A percentile compares a stretch with the other conserved stretches of the same genome.
phyloP scores from a whole-genome alignment of 768 basidiomycete species.

The Leccinum variicolor region DNA sequence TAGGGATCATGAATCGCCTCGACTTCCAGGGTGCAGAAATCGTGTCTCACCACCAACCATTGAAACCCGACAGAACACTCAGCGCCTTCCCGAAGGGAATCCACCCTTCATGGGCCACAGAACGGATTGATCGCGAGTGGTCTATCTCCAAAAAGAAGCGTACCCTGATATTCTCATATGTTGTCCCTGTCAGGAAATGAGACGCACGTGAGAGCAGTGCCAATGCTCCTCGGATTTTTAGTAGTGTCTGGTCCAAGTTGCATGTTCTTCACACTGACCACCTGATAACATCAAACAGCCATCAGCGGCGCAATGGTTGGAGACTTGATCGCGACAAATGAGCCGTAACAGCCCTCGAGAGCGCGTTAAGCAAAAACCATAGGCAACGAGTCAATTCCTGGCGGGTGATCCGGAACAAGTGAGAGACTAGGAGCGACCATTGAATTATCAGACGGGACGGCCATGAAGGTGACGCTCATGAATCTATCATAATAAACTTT shows the following conservation, averaged over 20 bases:
- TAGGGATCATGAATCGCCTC: constrained; percentile 15
- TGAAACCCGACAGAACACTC: constrained; percentile 31
- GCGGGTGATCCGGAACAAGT: constrained; percentile 38
- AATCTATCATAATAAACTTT: constrained; percentile 44
- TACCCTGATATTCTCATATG: constrained; percentile 31
- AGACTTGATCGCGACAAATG: constrained; percentile 36
- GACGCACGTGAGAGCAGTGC: constrained; percentile 32
- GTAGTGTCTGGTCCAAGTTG: constrained; percentile 35
- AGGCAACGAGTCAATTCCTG: constrained; percentile 34
- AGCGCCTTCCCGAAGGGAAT: constrained; percentile 35
- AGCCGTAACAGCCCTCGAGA: constrained; percentile 40
- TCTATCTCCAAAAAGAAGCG: constrained; percentile 39
- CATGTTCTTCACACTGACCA: constrained; percentile 35
- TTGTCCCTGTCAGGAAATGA: constrained; percentile 21
- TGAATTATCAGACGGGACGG: constrained; percentile 41
- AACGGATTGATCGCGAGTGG: constrained; percentile 5
- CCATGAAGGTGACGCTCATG: constrained; percentile 47
- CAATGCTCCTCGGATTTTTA: constrained; percentile 41
- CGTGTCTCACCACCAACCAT: constrained; percentile 39
- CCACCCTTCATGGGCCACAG: constrained; percentile 29
- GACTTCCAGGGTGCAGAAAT: constrained; percentile 13
- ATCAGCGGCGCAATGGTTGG: constrained; percentile 9
- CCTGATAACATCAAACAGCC: constrained; percentile 40
- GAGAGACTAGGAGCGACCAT: constrained; percentile 41
- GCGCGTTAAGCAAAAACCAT: constrained; percentile 38